Evolutionary conservation across 345 rosid genomes (phyloP).

Genomic region (Aethionema arabicum): DNA sequence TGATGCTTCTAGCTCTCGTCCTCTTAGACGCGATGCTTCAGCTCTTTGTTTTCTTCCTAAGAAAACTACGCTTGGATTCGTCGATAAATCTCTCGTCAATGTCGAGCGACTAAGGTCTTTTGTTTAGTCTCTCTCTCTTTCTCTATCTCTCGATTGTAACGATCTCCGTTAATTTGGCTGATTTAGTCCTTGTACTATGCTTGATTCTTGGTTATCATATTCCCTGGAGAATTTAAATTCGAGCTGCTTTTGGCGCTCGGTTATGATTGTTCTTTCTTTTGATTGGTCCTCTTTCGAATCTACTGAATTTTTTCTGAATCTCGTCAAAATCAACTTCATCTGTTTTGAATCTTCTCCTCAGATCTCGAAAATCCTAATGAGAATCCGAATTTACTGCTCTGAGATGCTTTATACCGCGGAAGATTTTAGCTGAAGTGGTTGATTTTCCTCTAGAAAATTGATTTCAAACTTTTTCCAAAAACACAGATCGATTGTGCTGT

Average conservation of each 20-base stretch:
- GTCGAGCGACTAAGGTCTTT: slow-evolving; percentile 28
- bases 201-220: background rate
- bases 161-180: background rate
- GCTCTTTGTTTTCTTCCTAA: slow-evolving; percentile 24
- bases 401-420: background rate
- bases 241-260: slow-evolving; percentile 1
- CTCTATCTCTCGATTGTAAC: background rate
- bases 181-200: background rate
- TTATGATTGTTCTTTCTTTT: background rate
- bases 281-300: background rate
- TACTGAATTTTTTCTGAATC: background rate
- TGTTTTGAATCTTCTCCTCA: background rate
- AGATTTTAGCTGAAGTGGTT: background rate
- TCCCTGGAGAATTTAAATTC: background rate
- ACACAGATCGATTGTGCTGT: slow-evolving; percentile 4
- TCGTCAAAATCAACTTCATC: background rate
- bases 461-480: background rate
- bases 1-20: slow-evolving; percentile 25
- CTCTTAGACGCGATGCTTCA: slow-evolving; percentile 19
- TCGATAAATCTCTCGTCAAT: slow-evolving; percentile 26
- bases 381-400: background rate
- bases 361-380: background rate
- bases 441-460: background rate
- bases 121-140: background rate
- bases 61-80: slow-evolving; percentile 22